Conservation (phyloP, 306 rosid genomes). For the Gastrolobium villosum region DNA sequence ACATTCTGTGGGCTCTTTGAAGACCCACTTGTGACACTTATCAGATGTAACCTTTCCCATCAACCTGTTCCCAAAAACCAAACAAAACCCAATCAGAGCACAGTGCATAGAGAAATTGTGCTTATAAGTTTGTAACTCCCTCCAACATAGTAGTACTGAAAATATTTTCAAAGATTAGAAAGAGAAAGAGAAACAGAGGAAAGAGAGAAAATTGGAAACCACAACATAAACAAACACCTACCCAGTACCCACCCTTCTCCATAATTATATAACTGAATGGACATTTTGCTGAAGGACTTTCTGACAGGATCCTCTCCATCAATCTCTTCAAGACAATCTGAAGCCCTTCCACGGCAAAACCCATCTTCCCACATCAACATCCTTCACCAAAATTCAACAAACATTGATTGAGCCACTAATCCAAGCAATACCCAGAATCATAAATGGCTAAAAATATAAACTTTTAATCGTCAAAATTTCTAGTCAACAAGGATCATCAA, state of each 20-base stretch:
- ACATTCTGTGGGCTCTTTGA: slow-evolving; percentile 90
- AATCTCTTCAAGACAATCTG: slow-evolving; percentile 79
- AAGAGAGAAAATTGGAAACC: slow-evolving; percentile 2
- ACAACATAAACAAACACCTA: slow-evolving; percentile 66
- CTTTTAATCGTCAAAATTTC: neutral
- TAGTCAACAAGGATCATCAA: neutral
- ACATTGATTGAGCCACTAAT: slow-evolving; percentile 1
- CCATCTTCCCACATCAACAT: slow-evolving; percentile 99
- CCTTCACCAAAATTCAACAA: slow-evolving; percentile 55
- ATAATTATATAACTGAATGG: slow-evolving; percentile 94
- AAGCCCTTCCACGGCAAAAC: slow-evolving; percentile 82
- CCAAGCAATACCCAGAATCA: slow-evolving; percentile 25
- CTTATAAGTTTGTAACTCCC: neutral
- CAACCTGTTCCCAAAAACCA: slow-evolving; percentile 61
- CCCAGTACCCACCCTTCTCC: slow-evolving; percentile 99
- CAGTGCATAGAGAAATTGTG: neutral
- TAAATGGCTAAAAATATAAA: slow-evolving; percentile 3
- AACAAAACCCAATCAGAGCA: slow-evolving; percentile 42
- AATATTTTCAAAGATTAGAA: slow-evolving; percentile 2
- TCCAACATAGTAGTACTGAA: slow-evolving; percentile 21
- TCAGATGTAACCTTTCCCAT: slow-evolving; percentile 99
- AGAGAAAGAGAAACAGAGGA: neutral
- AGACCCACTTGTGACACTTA: slow-evolving; percentile 99
- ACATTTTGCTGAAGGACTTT: slow-evolving; percentile 95
- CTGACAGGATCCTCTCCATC: slow-evolving; percentile 92